Conservation (phyloP, 768 basidiomycete species). For the Amanita brunnescens region DNA sequence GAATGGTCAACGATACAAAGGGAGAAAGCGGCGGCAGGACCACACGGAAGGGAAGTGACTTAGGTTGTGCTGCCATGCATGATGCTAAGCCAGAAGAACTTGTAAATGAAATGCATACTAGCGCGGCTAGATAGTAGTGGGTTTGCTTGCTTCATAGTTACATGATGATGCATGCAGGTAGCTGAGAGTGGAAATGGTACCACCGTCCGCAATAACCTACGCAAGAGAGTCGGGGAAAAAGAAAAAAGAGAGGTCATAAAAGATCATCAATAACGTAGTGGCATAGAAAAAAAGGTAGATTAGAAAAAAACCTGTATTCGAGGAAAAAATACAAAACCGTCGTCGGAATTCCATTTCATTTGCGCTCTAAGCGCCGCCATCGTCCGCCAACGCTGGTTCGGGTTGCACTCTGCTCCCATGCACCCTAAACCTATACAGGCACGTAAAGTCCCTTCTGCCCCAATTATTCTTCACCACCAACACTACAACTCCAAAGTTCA, state of each 20-base stretch:
- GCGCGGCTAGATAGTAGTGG: too few species aligned
- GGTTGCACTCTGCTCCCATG: slow-evolving; percentile 54
- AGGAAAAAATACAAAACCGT: too few species aligned
- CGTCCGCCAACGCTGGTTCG: slow-evolving; percentile 25
- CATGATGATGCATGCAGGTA: neutral
- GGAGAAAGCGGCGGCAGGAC: too few species aligned
- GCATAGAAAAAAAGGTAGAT: slow-evolving; percentile 7
- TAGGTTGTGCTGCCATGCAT: too few species aligned
- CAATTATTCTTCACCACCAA: slow-evolving; percentile 80
- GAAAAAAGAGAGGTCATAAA: slow-evolving; percentile 3
- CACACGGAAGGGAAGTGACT: too few species aligned
- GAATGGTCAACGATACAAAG: too few species aligned
- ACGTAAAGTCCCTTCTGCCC: slow-evolving; percentile 78
- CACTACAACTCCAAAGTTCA: slow-evolving; percentile 83
- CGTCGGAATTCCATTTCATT: neutral
- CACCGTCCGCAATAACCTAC: too few species aligned
- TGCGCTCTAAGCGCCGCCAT: slow-evolving; percentile 14
- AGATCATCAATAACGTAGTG: slow-evolving; percentile 6
- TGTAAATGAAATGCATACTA: too few species aligned
- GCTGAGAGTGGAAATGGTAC: too few species aligned
- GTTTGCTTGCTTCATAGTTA: neutral
- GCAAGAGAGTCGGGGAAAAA: neutral
- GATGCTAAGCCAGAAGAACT: too few species aligned
- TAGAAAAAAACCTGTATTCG: slow-evolving; percentile 7
- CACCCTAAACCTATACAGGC: slow-evolving; percentile 79